A percentile compares a stretch with the other conserved stretches of the same genome.
Conservation (phyloP, 1,284 basidiomycete species). For the Phaffia rhodozyma region DNA sequence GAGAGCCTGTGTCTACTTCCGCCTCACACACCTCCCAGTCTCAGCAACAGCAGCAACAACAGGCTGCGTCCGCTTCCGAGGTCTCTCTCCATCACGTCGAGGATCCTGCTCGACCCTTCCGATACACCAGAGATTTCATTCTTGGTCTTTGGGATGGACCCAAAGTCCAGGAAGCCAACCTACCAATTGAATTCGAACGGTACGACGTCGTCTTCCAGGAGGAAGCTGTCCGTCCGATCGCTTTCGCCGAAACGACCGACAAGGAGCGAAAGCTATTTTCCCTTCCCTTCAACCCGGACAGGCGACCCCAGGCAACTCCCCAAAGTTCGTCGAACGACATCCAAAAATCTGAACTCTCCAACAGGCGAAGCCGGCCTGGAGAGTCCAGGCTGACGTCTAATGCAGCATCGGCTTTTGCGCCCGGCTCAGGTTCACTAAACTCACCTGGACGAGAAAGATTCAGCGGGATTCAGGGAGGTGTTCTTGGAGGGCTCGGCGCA, state of each 20-base stretch:
- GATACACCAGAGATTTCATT: conserved; percentile 75
- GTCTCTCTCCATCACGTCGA: conserved; percentile 32
- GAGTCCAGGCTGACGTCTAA: background rate
- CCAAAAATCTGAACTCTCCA: conserved; percentile 3
- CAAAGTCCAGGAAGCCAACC: conserved; percentile 50
- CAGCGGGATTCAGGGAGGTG: conserved; percentile 17
- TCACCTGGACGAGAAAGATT: conserved; percentile 16
- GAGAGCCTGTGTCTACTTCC: conserved; percentile 44
- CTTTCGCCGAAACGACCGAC: conserved; percentile 63
- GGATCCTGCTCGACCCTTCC: conserved; percentile 57
- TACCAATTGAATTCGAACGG: conserved; percentile 71
- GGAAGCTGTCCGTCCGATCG: conserved; percentile 55
- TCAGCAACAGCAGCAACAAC: conserved; percentile 41
- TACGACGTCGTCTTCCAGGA: conserved; percentile 77
- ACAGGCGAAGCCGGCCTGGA: background rate
- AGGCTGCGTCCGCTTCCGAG: conserved; percentile 17
- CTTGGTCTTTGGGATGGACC: conserved; percentile 71
- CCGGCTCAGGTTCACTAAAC: conserved; percentile 1
- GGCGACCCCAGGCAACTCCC: conserved; percentile 3
- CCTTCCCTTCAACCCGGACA: conserved; percentile 16
- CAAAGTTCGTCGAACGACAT: conserved; percentile 3
- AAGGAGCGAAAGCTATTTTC: conserved; percentile 53
- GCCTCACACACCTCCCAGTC: conserved; percentile 43
- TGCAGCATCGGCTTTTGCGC: conserved; percentile 5
- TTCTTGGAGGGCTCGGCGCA: conserved; percentile 13